phyloP scores from a whole-genome alignment of 2,329 filamentous ascomycete genomes.

The Claviceps sp. region DNA sequence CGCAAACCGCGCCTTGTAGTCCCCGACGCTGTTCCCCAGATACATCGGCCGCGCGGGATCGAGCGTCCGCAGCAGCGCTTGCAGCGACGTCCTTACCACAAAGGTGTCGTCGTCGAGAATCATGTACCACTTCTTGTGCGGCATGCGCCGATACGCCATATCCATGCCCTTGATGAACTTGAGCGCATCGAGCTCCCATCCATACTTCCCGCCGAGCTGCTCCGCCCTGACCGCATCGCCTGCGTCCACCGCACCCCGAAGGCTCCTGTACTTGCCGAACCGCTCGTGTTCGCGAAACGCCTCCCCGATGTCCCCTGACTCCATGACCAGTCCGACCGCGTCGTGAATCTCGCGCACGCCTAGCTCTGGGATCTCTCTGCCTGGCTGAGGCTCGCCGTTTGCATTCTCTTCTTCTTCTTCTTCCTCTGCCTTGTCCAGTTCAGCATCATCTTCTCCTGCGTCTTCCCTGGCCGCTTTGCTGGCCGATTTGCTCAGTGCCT shows the following conservation, averaged over 20 bases:
- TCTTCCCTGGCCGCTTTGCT: constrained; percentile 17
- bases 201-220: constrained; percentile 24
- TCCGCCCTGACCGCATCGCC: constrained; percentile 25
- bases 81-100: constrained; percentile 34
- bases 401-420: not conserved
- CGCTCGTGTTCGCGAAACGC: constrained; percentile 18
- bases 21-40: constrained; percentile 43
- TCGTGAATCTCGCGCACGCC: constrained; percentile 21
- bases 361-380: not conserved
- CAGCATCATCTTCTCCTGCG: constrained; percentile 16
- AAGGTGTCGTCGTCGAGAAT: constrained; percentile 46
- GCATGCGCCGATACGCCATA: constrained; percentile 34
- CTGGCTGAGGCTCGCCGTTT: not conserved
- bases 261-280: constrained; percentile 25
- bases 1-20: constrained; percentile 40
- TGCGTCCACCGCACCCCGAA: constrained; percentile 24
- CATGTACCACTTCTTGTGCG: constrained; percentile 45
- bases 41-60: constrained; percentile 34
- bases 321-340: constrained; percentile 24
- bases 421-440: not conserved
- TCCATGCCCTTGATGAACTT: constrained; percentile 45
- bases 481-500: no score
- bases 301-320: constrained; percentile 15
- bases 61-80: constrained; percentile 34
- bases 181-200: constrained; percentile 37